Conservation (phyloP, 768 basidiomycete species). For the Calocera viscosa region DNA sequence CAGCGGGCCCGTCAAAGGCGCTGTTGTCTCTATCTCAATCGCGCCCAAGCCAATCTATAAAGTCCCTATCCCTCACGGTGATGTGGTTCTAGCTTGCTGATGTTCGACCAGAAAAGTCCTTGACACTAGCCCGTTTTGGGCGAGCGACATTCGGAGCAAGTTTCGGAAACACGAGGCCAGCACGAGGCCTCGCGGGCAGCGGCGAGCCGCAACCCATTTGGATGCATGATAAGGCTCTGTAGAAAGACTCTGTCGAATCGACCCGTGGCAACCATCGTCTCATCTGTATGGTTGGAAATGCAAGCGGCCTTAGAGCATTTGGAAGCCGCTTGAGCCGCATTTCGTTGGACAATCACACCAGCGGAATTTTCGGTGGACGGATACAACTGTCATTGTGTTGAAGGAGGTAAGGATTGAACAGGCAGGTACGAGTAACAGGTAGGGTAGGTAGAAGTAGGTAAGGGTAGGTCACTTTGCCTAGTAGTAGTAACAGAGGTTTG, state of each 20-base stretch:
- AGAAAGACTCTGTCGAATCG: background rate
- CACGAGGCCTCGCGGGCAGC: background rate
- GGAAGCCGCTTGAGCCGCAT: too few relatives aligned
- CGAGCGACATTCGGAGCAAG: background rate
- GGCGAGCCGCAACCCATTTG: background rate
- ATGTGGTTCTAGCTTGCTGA: background rate
- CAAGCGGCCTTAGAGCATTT: too few relatives aligned
- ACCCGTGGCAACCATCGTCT: background rate
- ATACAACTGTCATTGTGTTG: conserved; percentile 7
- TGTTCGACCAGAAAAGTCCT: background rate
- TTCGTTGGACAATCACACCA: background rate
- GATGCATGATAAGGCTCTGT: background rate
- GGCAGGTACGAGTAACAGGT: conserved; percentile 1
- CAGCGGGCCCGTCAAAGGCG: too few relatives aligned
- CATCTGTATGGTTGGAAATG: background rate
- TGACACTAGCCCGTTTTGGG: background rate
- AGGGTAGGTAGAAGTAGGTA: conserved; percentile 5
- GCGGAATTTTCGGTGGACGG: background rate
- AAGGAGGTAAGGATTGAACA: background rate
- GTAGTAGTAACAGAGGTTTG: background rate
- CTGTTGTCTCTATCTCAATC: too few relatives aligned
- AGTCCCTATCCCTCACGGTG: too few relatives aligned
- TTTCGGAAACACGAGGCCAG: conserved; percentile 1
- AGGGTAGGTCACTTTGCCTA: background rate
- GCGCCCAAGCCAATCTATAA: too few relatives aligned